Conservation (phyloP, 2,329 filamentous ascomycete genomes). For the Verticillium nubilum region DNA sequence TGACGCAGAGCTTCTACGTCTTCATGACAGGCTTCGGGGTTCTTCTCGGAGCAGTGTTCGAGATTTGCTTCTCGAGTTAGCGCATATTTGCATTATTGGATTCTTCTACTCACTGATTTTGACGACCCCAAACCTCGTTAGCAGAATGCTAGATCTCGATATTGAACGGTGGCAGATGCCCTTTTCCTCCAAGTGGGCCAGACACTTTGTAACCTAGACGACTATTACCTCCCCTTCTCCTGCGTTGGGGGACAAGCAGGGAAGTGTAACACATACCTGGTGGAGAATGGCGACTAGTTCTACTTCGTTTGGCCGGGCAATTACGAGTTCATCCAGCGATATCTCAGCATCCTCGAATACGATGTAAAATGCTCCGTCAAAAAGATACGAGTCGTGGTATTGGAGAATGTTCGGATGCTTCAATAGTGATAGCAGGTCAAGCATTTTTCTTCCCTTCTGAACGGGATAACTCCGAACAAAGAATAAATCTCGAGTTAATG, state of each 20-base stretch:
- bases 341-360: neutral
- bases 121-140: neutral
- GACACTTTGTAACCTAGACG: neutral
- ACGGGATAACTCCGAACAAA: neutral
- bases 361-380: neutral
- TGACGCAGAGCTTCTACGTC: neutral
- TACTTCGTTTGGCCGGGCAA: neutral
- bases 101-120: neutral
- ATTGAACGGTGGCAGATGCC: neutral
- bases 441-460: neutral
- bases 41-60: neutral
- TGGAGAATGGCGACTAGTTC: neutral
- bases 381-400: neutral
- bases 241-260: too few species aligned
- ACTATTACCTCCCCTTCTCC: neutral
- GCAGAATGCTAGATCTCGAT: neutral
- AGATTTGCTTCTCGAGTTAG: neutral
- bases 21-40: neutral
- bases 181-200: neutral
- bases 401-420: neutral
- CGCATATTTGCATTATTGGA: neutral
- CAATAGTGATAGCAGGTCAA: neutral
- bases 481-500: neutral
- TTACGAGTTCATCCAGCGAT: neutral
- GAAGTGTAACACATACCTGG: neutral